Conservation (phyloP, 2,329 filamentous ascomycete genomes). For the Claviceps quebecensis region DNA sequence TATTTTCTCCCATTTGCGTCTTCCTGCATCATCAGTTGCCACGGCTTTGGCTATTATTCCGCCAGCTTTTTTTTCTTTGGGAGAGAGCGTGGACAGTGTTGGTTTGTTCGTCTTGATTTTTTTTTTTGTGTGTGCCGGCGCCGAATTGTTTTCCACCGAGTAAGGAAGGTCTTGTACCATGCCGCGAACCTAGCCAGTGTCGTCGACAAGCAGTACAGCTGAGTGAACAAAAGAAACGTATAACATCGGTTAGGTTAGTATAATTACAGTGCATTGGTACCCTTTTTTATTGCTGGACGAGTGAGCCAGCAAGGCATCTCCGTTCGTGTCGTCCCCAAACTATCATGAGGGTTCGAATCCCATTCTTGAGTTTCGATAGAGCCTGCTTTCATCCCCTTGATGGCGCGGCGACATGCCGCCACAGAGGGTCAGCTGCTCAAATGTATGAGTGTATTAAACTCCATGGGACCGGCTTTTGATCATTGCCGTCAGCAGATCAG, state of each 20-base stretch:
- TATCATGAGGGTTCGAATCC: background rate
- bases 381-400: background rate
- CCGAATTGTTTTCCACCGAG: background rate
- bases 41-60: too few species aligned
- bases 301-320: background rate
- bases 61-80: too few species aligned
- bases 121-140: background rate
- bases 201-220: background rate
- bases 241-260: conserved; percentile 3
- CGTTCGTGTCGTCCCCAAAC: background rate
- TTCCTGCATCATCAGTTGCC: too few species aligned
- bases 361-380: background rate
- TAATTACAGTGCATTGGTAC: conserved; percentile 4
- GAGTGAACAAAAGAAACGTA: background rate
- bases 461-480: background rate
- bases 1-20: too few species aligned
- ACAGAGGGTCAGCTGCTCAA: background rate
- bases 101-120: background rate
- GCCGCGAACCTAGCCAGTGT: background rate
- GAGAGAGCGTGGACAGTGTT: too few species aligned
- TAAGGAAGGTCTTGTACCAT: background rate
- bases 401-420: background rate
- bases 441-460: too few species aligned
- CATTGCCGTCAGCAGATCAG: conserved; percentile 10
- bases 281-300: background rate